phyloP scores from a whole-genome alignment of 1,139 yeast genomes.

The Sugiyamaella grinbergsii region DNA sequence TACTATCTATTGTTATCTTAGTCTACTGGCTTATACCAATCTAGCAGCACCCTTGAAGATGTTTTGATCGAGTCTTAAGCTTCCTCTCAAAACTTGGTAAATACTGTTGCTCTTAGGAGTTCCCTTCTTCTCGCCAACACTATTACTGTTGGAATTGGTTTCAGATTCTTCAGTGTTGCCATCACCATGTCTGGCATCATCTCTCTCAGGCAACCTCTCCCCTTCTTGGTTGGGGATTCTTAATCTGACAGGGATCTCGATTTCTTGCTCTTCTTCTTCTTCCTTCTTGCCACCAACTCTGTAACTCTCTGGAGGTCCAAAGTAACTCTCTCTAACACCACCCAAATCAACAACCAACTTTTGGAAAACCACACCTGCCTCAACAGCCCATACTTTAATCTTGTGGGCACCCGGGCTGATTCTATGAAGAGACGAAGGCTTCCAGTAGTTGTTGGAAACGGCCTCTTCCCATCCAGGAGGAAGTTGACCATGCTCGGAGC shows the following conservation, averaged over 20 bases:
- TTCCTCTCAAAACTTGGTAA: constrained; percentile 9
- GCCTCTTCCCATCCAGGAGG: constrained; percentile 31
- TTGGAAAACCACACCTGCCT: constrained; percentile 31
- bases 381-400: constrained; percentile 28
- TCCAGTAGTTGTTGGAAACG: constrained; percentile 29
- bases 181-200: constrained; percentile 19
- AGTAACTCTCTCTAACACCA: constrained; percentile 28
- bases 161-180: constrained; percentile 10
- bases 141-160: constrained; percentile 2
- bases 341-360: constrained; percentile 31
- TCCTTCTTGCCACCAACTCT: constrained; percentile 14
- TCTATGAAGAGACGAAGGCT: constrained; percentile 20
- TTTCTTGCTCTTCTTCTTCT: constrained; percentile 19
- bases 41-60: constrained; percentile 12
- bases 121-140: constrained; percentile 10
- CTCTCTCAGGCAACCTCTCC: constrained; percentile 13
- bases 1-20: background rate
- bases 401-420: constrained; percentile 25
- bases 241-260: constrained; percentile 11
- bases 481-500: constrained; percentile 19
- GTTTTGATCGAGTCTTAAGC: constrained; percentile 10
- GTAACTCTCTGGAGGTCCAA: constrained; percentile 30
- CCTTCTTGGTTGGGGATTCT: constrained; percentile 6
- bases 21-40: constrained; percentile 9
- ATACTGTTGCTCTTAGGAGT: constrained; percentile 5